These are phyloP conservation scores for Centella asiatica DNA, from an alignment of 129 eudicot genomes.

Conservation along the genomic window DNA sequence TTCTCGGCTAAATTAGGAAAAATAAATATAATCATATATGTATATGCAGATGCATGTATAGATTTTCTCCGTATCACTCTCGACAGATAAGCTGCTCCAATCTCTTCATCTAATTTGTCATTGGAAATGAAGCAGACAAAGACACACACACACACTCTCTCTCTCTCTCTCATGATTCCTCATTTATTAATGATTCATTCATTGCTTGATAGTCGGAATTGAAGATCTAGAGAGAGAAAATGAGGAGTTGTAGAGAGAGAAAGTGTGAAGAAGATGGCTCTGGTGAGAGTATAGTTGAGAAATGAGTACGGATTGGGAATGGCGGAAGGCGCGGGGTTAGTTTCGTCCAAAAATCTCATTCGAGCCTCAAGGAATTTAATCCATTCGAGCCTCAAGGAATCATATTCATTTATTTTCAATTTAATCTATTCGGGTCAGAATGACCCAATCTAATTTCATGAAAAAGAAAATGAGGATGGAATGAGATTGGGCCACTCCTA, in stretches of 20 bases:
- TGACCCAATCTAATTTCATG: too few species aligned
- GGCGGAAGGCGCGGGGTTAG: too few species aligned
- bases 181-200: constrained; percentile 20
- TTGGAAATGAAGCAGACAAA: too few species aligned
- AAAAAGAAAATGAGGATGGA: too few species aligned
- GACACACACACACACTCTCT: too few species aligned
- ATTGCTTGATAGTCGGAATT: constrained; percentile 5
- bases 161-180: constrained; percentile 32
- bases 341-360: too few species aligned
- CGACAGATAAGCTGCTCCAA: constrained; percentile 58
- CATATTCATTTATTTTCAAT: too few species aligned
- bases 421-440: too few species aligned
- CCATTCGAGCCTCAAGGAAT: too few species aligned
- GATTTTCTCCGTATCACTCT: neutral
- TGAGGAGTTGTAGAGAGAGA: constrained; percentile 14
- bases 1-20: too few species aligned
- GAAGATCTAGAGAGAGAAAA: constrained; percentile 1
- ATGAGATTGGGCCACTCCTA: too few species aligned
- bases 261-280: constrained; percentile 41
- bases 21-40: neutral
- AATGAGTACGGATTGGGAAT: constrained; percentile 78
- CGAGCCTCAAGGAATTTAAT: too few species aligned
- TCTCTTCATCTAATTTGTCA: constrained; percentile 42
- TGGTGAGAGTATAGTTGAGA: constrained; percentile 63
- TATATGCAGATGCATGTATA: neutral